Conservation (phyloP, 1,284 basidiomycete species). For the Ceratobasidium sp. region DNA sequence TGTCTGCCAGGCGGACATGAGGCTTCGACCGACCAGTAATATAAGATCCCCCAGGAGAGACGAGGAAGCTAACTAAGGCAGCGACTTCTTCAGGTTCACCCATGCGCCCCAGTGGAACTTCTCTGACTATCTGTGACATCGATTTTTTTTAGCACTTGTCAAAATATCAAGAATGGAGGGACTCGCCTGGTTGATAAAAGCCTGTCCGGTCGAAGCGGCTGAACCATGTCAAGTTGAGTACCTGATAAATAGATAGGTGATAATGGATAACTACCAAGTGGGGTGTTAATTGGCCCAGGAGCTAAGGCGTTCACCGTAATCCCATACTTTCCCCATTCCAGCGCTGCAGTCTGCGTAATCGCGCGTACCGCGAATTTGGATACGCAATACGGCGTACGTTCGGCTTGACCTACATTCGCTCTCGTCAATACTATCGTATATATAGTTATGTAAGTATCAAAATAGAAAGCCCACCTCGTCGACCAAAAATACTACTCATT, state of each 20-base stretch:
- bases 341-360: slow-evolving; percentile 51
- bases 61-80: slow-evolving; percentile 48
- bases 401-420: no score
- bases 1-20: no score
- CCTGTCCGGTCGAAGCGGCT: slow-evolving; percentile 1
- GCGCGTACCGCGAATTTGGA: slow-evolving; percentile 53
- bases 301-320: slow-evolving; percentile 54
- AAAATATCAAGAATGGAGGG: background rate
- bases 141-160: background rate
- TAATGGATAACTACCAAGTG: no score
- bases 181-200: slow-evolving; percentile 6
- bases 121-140: background rate
- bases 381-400: slow-evolving; percentile 44
- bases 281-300: slow-evolving; percentile 51
- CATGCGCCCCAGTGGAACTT: slow-evolving; percentile 41
- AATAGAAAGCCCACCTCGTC: slow-evolving; percentile 27
- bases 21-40: slow-evolving; percentile 49
- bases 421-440: no score
- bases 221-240: background rate
- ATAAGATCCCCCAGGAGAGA: slow-evolving; percentile 49
- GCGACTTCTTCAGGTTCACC: slow-evolving; percentile 48
- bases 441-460: no score
- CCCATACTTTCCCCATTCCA: slow-evolving; percentile 51
- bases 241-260: background rate
- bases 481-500: slow-evolving; percentile 45